Evolutionary conservation across 345 rosid species (phyloP).

Genomic region (Murraya koenigii): DNA sequence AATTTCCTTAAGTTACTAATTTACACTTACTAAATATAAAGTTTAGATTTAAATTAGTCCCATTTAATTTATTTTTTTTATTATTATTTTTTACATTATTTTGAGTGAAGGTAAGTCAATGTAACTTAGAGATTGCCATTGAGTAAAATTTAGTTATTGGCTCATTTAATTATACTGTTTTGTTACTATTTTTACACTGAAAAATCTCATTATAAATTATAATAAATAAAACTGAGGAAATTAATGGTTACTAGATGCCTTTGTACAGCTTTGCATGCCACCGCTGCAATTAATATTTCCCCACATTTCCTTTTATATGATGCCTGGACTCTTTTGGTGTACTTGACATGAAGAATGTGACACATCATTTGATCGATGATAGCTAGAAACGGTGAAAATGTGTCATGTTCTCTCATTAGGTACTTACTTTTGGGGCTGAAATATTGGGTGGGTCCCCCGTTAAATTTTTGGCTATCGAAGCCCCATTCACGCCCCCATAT

Average conservation of each 20-base stretch:
- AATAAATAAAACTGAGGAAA: too few relatives aligned
- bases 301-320: background rate
- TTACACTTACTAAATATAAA: too few relatives aligned
- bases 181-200: too few relatives aligned
- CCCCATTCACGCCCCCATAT: background rate
- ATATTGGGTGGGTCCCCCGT: conserved; percentile 6
- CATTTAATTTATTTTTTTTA: too few relatives aligned
- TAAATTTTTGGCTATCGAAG: background rate
- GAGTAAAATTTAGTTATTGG: too few relatives aligned
- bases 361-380: conserved; percentile 12
- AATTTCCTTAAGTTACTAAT: too few relatives aligned
- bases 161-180: too few relatives aligned
- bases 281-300: background rate
- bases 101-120: too few relatives aligned
- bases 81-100: too few relatives aligned
- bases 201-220: too few relatives aligned
- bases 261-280: background rate
- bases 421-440: background rate
- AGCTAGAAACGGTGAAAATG: background rate
- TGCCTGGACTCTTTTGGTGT: conserved; percentile 20
- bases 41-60: too few relatives aligned
- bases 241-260: background rate
- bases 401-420: background rate
- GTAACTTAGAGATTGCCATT: too few relatives aligned
- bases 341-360: conserved; percentile 27